These are phyloP conservation scores for Jamesozyma piceae DNA, from an alignment of 805 yeast genomes.

Conservation along the genomic window DNA sequence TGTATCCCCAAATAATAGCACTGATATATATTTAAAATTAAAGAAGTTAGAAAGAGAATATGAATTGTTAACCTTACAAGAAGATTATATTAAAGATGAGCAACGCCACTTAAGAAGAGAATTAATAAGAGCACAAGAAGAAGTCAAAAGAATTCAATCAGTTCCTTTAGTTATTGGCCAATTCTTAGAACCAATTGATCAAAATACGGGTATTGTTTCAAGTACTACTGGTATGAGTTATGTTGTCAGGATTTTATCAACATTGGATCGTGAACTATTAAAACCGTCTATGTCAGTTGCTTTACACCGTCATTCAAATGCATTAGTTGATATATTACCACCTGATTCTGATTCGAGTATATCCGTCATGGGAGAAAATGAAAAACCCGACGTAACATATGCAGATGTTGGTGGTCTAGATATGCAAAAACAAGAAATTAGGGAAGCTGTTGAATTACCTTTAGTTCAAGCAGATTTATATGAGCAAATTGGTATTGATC, in stretches of 20 bases:
- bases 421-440: conserved; percentile 97
- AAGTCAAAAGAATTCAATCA: conserved; percentile 92
- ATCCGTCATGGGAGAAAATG: conserved; percentile 88
- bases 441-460: conserved; percentile 97
- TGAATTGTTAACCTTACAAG: conserved; percentile 78
- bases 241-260: conserved; percentile 89
- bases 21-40: conserved; percentile 72
- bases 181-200: conserved; percentile 94
- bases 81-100: conserved; percentile 95
- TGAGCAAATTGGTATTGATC: conserved; percentile 96
- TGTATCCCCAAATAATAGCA: conserved; percentile 22
- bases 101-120: conserved; percentile 94
- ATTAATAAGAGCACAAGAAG: conserved; percentile 93
- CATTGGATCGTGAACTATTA: conserved; percentile 86
- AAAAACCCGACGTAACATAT: conserved; percentile 85
- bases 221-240: conserved; percentile 97
- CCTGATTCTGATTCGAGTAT: conserved; percentile 98
- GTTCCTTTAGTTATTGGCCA: conserved; percentile 98
- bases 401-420: conserved; percentile 98
- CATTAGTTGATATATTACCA: conserved; percentile 91
- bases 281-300: conserved; percentile 96
- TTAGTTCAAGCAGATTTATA: conserved; percentile 91
- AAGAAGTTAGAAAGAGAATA: conserved; percentile 87
- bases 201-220: conserved; percentile 91
- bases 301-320: conserved; percentile 95